Evolutionary conservation across 139 green algal species (phyloP).

Genomic region (Tetradesmus obliquus): DNA sequence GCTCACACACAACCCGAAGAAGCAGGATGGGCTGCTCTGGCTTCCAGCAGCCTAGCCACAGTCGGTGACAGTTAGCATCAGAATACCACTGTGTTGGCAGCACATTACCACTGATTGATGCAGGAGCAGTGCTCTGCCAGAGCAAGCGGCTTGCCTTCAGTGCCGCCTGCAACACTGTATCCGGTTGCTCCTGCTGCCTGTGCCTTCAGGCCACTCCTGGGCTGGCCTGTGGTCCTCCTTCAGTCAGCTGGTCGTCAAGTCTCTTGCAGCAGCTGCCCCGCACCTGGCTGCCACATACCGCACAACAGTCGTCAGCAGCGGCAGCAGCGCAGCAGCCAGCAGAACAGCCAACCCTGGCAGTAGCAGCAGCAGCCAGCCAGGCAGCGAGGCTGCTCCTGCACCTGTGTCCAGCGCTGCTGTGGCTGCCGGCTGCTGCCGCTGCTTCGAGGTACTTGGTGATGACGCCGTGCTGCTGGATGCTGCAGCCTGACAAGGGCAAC

Average conservation of each 20-base stretch:
- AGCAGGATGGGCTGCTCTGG: too few species aligned
- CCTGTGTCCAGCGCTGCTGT: neutral
- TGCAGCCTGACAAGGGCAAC: neutral
- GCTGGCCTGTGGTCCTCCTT: constrained; percentile 3
- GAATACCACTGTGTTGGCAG: neutral
- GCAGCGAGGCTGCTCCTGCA: neutral
- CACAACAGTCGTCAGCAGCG: neutral
- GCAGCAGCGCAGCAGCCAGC: neutral
- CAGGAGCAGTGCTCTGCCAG: neutral
- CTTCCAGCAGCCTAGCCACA: neutral
- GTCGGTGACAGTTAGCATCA: too few species aligned
- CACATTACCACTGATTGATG: neutral
- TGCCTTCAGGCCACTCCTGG: constrained; percentile 33
- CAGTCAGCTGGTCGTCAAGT: constrained; percentile 32
- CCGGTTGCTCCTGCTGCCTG: neutral
- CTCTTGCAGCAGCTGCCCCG: constrained; percentile 15
- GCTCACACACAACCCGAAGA: too few species aligned
- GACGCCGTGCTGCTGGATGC: constrained; percentile 77
- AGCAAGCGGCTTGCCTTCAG: too few species aligned
- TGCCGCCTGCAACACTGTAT: neutral
- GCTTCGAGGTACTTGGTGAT: constrained; percentile 82
- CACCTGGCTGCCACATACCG: constrained; percentile 30
- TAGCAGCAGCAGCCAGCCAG: neutral
- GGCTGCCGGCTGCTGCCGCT: constrained; percentile 65
- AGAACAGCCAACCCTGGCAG: neutral